phyloP scores from a whole-genome alignment of 805 yeast species.

The Saccharomyces eubayanus region DNA sequence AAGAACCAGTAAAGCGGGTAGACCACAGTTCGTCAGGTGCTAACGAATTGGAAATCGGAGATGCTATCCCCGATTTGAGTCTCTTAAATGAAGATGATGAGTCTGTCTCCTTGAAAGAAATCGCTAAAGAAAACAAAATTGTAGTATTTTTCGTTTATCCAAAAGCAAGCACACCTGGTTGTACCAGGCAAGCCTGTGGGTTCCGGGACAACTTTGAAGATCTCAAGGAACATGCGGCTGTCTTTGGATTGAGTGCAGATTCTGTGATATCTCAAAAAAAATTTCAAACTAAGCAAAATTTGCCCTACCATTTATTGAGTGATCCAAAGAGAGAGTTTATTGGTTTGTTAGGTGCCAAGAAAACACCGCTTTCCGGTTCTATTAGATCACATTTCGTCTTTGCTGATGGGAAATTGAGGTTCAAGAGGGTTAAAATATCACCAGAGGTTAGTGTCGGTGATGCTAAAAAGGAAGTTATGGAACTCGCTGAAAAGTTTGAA shows the following conservation, averaged over 20 bases:
- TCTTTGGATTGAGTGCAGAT: slow-evolving; percentile 81
- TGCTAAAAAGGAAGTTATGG: slow-evolving; percentile 51
- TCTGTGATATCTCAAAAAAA: slow-evolving; percentile 66
- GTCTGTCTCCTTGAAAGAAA: slow-evolving; percentile 41
- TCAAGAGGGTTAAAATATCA: slow-evolving; percentile 34
- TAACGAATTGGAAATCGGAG: slow-evolving; percentile 43
- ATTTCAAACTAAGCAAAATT: slow-evolving; percentile 62
- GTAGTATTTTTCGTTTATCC: slow-evolving; percentile 74
- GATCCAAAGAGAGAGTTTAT: slow-evolving; percentile 70
- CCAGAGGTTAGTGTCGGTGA: slow-evolving; percentile 52
- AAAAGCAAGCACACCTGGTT: slow-evolving; percentile 90
- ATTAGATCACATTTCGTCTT: slow-evolving; percentile 91
- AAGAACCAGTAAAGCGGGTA: background rate
- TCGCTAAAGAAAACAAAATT: slow-evolving; percentile 35
- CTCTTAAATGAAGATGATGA: slow-evolving; percentile 65
- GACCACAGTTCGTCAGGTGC: slow-evolving; percentile 3
- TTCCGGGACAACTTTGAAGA: slow-evolving; percentile 57
- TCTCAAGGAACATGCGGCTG: slow-evolving; percentile 35
- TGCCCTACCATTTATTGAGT: slow-evolving; percentile 65
- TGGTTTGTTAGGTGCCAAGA: slow-evolving; percentile 73
- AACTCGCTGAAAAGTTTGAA: slow-evolving; percentile 28
- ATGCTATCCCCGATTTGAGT: slow-evolving; percentile 53
- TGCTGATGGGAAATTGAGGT: slow-evolving; percentile 57
- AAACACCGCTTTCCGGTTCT: slow-evolving; percentile 59
- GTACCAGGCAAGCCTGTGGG: slow-evolving; percentile 91